These are phyloP conservation scores for Citrullus mucosospermus DNA, from an alignment of 306 rosid species.

Conservation along the genomic window DNA sequence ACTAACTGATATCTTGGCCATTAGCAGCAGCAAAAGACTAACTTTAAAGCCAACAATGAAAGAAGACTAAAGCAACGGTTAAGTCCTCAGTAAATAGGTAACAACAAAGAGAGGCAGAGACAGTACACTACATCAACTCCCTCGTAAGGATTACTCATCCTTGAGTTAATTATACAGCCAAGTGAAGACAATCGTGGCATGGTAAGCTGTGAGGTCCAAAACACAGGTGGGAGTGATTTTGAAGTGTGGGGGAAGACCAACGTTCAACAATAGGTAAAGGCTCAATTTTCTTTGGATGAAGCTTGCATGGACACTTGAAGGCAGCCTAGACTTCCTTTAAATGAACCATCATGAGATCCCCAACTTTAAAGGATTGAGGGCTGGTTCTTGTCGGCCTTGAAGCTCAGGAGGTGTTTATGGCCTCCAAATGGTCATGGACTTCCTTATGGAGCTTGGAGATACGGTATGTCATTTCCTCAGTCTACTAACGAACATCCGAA, in stretches of 20 bases:
- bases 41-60: not conserved
- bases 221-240: not conserved
- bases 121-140: not conserved
- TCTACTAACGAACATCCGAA: not conserved
- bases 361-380: not conserved
- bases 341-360: not conserved
- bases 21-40: no score
- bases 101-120: not conserved
- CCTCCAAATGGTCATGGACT: no score
- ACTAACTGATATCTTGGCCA: no score
- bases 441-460: no score
- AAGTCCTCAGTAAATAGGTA: no score
- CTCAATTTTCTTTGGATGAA: not conserved
- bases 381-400: no score
- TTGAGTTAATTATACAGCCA: not conserved
- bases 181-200: not conserved
- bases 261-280: not conserved
- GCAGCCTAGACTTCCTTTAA: not conserved
- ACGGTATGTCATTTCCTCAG: no score
- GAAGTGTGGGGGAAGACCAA: not conserved
- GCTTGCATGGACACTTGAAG: not conserved
- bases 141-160: not conserved
- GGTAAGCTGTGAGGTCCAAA: not conserved
- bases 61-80: not conserved
- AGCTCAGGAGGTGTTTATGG: no score